Evolutionary conservation across 2,329 filamentous ascomycete genomes (phyloP).

Genomic region (Calonectria hongkongensis): DNA sequence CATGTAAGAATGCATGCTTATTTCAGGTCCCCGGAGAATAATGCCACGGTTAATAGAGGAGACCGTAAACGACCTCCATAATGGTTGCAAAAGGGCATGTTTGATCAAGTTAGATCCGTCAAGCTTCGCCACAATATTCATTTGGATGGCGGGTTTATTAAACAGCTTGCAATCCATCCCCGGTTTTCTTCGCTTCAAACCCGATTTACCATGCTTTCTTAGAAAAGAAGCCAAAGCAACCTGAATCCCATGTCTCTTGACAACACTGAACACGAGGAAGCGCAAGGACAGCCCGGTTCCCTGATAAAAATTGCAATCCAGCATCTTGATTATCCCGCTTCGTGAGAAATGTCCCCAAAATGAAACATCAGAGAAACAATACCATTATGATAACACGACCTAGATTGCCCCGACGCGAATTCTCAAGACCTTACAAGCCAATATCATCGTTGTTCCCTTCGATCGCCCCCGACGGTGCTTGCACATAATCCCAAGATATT

Average conservation of each 20-base stretch:
- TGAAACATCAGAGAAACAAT: no score
- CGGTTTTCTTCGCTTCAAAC: background rate
- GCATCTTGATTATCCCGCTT: background rate
- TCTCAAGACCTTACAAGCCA: no score
- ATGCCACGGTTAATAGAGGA: background rate
- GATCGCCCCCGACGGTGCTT: background rate
- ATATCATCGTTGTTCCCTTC: no score
- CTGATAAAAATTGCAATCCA: background rate
- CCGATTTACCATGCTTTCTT: background rate
- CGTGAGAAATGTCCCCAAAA: background rate
- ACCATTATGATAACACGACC: no score
- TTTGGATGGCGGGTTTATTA: background rate
- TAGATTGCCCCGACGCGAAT: no score
- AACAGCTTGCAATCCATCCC: background rate
- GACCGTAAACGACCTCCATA: no score
- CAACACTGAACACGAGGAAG: no score
- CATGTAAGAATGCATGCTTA: conserved; percentile 7
- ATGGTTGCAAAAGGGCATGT: no score
- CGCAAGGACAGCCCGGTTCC: background rate
- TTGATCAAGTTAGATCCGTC: background rate
- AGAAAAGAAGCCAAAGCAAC: no score
- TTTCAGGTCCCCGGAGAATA: background rate
- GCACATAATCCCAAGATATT: background rate
- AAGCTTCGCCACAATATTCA: background rate
- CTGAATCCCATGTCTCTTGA: no score